Base-by-base conservation (phyloP, 768 basidiomycete species). In the Amanita jacksonii region DNA sequence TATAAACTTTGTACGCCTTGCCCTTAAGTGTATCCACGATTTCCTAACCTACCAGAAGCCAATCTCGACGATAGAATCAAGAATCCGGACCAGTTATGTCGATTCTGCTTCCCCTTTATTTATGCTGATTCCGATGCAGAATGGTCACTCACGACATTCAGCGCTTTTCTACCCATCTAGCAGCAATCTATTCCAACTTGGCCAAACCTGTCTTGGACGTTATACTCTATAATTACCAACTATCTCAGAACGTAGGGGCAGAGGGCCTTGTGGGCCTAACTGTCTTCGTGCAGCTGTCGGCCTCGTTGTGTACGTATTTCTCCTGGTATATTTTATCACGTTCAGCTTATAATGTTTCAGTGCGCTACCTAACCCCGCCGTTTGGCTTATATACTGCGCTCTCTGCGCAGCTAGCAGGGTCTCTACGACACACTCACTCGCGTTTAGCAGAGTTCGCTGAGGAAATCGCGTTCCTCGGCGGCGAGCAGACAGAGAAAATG, bases 61-160 rank as follows among this genome's bases (percentile, higher is more conserved):
- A 96, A 96, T 59, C 64, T 98, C 53, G 93, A 97, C 57, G 94
- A 97, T 57, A 72, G 94, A 39, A 91, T 97, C 39, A 91, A 91
- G 69, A 96, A 97, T 53, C 85, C 89, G 12, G 92, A 97, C 59
- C 91, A 96, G 85, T 86, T 38, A 44, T 57, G 7, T 27, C 31
- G 47, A 24, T n/a, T 28, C 25, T 31, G 38, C 4, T 23, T 24
- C 50, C 22, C n/a, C 32, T 31, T 12, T 15, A 23, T 34, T 49
- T 38, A 18, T 20, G 44, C 16, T 36, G 48, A 10, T 57, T 38
- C 58, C 32, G 34, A 20, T 27, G 31, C 22, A 91, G 85, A 67
- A 91, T 92, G 84, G 87, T 96, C 41, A 94, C 91, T 2, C 82
- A 93, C 47, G 94, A 98, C 60, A 91, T 97, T 38, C 88, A 93